Evolutionary conservation across 2,329 filamentous ascomycete species (phyloP).

Genomic region (Phoma sp.): DNA sequence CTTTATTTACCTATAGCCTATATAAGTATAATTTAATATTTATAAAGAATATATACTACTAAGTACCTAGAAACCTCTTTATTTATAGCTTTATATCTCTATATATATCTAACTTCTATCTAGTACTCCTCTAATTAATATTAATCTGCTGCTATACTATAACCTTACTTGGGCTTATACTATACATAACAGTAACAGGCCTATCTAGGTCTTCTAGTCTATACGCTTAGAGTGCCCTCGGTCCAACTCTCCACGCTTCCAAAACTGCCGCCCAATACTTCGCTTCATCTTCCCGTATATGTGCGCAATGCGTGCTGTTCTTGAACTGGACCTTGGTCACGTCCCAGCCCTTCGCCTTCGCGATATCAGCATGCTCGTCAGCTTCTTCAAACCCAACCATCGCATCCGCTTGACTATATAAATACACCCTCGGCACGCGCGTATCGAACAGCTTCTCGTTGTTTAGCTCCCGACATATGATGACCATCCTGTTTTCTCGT

Average conservation of each 20-base stretch:
- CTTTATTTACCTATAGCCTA: too few species aligned
- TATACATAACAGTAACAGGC: too few species aligned
- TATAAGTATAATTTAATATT: too few species aligned
- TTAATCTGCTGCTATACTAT: too few species aligned
- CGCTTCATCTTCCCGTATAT: constrained; percentile 64
- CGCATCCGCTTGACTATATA: constrained; percentile 66
- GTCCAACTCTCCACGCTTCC: constrained; percentile 43
- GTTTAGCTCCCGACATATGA: constrained; percentile 39
- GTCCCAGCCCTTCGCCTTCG: constrained; percentile 58
- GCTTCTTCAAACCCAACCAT: constrained; percentile 65
- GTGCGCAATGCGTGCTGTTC: constrained; percentile 66
- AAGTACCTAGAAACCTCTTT: too few species aligned
- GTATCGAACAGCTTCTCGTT: constrained; percentile 35
- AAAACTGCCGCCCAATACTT: constrained; percentile 64
- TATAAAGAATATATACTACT: too few species aligned
- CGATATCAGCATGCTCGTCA: constrained; percentile 60
- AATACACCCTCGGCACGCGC: constrained; percentile 59
- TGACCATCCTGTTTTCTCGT: constrained; percentile 36
- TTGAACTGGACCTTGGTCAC: constrained; percentile 63
- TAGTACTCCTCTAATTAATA: too few species aligned
- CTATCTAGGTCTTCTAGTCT: too few species aligned
- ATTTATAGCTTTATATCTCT: too few species aligned
- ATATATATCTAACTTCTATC: too few species aligned
- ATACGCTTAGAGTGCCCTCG: too few species aligned
- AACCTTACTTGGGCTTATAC: too few species aligned